Evolutionary conservation across 225 moss, liverwort and hornwort genomes (phyloP).

Genomic region (Bryoerythrophyllum caledonicum): DNA sequence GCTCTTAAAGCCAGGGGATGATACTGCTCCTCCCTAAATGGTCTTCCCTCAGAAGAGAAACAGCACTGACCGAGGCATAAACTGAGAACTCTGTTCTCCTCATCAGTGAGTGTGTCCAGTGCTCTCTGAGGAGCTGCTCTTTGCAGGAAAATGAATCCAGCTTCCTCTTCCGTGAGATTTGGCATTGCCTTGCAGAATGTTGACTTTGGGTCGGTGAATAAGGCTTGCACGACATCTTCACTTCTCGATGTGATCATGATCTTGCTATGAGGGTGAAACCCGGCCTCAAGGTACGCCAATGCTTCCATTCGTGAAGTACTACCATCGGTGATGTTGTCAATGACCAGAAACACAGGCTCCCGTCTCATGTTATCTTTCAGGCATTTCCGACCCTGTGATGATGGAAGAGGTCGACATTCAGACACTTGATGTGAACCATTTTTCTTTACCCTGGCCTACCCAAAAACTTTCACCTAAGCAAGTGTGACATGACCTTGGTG

Average conservation of each 20-base stretch:
- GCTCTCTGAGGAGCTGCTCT: neutral
- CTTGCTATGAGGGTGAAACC: neutral
- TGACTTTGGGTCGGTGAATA: neutral
- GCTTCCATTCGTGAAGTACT: neutral
- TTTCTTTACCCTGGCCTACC: neutral
- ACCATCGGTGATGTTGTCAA: conserved; percentile 16
- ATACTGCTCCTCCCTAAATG: neutral
- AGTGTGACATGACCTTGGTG: neutral
- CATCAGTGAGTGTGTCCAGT: neutral
- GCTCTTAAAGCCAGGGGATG: conserved; percentile 22
- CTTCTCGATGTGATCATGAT: conserved; percentile 12
- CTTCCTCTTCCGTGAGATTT: neutral
- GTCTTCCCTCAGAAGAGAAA: neutral
- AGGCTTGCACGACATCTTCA: neutral
- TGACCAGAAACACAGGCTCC: conserved; percentile 11
- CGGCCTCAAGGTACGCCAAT: conserved; percentile 1
- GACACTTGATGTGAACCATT: neutral
- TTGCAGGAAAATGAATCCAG: neutral
- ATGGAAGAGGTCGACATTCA: neutral
- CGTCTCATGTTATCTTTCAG: conserved; percentile 14
- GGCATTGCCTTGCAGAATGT: neutral
- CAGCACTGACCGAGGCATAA: neutral
- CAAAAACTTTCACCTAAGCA: neutral
- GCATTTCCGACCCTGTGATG: neutral
- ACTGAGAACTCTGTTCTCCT: neutral